Evolutionary conservation across 805 yeast species (phyloP).

Genomic region (Cyberlindnera americana): DNA sequence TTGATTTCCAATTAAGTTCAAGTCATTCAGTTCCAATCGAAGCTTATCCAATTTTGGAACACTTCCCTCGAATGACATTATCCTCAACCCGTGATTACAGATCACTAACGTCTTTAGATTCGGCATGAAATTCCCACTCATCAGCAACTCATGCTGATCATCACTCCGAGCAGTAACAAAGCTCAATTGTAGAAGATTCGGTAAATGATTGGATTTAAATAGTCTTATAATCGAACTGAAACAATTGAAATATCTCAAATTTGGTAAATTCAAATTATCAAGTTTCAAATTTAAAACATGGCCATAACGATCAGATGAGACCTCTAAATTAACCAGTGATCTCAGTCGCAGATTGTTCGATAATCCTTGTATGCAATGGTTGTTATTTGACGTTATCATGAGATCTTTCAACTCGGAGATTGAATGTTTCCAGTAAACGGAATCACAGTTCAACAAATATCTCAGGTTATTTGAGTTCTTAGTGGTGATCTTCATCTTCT

Average conservation of each 20-base stretch:
- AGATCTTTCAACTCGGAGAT: slow-evolving; percentile 1
- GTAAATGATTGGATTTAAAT: slow-evolving; percentile 2
- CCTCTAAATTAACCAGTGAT: not conserved
- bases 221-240: not conserved
- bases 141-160: not conserved
- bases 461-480: not conserved
- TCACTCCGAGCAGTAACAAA: too few species aligned
- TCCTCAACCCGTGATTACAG: not conserved
- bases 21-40: slow-evolving; percentile 8
- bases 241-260: slow-evolving; percentile 1
- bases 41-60: slow-evolving; percentile 4
- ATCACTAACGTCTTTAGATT: slow-evolving; percentile 5
- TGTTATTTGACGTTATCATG: not conserved
- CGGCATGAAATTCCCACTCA: slow-evolving; percentile 8
- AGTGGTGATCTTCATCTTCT: not conserved
- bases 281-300: not conserved
- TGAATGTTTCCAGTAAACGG: slow-evolving; percentile 3
- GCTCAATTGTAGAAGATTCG: too few species aligned
- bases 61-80: not conserved
- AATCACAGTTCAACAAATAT: not conserved
- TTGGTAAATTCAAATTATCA: not conserved
- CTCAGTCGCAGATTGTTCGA: too few species aligned
- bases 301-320: too few species aligned
- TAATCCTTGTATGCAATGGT: not conserved
- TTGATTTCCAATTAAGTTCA: slow-evolving; percentile 2